Evolutionary conservation across 1,284 basidiomycete genomes (phyloP), one percentile per base, ranked within the genome.

Genomic region (Cutaneotrichosporon cyanovorans): DNA sequence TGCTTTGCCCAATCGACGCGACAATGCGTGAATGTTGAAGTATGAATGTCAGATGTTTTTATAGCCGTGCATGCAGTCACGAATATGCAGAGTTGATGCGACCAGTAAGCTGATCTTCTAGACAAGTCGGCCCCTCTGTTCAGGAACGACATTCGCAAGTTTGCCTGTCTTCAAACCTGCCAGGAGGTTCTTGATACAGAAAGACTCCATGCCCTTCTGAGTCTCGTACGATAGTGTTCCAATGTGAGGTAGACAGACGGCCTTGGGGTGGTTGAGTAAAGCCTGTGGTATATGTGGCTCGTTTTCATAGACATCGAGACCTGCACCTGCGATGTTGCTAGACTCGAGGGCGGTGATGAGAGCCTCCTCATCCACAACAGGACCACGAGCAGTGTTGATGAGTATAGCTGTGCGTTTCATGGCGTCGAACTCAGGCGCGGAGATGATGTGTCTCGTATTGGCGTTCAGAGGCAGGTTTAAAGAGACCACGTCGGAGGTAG

Each of bases 171-270:
- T 19, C 16, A 60, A 33, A 4, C 56, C 58, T 8, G 52, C 40
- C n/a, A 37, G 35, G 28, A 60, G 36, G 34, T 60, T 60, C n/a
- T 51, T 33, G 25, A 60, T 36, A 21, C 45, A 57, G 37, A 53
- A 48, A 7, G 51, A 46, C 48, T 59, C 58, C 87, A 90, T 90
- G 64, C 78, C 78, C 52, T 77, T 78, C 64, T 86, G 84, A 3
- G 83, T 78, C 59, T 89, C 86, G 55, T 80, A 77, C 34, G 80
- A 88, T 62, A 85, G 82, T 0, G 86, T 87, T 14, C 87, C 87
- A 79, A 89, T 82, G 64, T 90, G 87, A 0, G 88, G 88, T n/a
- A 90, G 76, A 9, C 90, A 76, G 3, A 82, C 81, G 41, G 85
- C 80, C 53, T 85, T 81, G 3, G 82, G 80, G 66, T 85, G 84